Evolutionary conservation across 257 asterid genomes (phyloP).

Genomic region (Solanum dulcamara): DNA sequence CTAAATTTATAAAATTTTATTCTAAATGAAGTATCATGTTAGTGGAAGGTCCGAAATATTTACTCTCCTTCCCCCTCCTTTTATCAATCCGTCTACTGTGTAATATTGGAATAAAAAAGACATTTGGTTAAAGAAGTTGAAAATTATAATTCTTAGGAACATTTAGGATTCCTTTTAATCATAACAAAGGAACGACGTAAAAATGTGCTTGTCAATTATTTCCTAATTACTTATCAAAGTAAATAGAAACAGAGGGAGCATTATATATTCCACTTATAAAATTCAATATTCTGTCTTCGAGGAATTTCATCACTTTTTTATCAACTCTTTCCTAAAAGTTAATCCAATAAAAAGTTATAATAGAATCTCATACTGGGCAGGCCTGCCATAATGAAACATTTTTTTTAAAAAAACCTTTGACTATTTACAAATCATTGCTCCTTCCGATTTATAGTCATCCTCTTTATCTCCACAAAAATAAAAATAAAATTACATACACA

Average conservation of each 20-base stretch:
- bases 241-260: no score
- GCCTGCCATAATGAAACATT: background rate
- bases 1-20: background rate
- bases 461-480: no score
- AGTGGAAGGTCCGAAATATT: no score
- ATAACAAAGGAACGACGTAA: background rate
- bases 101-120: no score
- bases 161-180: background rate
- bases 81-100: no score
- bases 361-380: background rate
- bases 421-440: background rate
- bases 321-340: background rate
- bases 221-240: no score
- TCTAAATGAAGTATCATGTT: no score
- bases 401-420: background rate
- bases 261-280: no score
- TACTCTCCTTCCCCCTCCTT: no score
- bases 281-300: background rate
- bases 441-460: no score
- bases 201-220: no score
- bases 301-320: background rate
- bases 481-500: no score
- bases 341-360: background rate
- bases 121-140: background rate
- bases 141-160: background rate